Conservation (phyloP, 805 yeast species). For the Hanseniaspora singularis region DNA sequence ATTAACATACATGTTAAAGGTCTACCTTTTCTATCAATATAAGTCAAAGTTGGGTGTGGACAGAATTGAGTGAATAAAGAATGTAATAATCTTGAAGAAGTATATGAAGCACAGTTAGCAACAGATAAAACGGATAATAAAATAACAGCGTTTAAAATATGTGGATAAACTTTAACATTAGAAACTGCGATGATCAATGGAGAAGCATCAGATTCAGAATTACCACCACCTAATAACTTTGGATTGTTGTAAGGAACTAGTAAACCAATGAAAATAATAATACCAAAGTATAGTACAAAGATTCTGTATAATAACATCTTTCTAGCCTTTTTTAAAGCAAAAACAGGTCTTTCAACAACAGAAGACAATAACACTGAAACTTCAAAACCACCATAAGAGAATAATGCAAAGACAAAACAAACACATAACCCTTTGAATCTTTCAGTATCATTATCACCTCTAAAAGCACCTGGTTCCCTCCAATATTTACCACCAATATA, state of each 20-base stretch:
- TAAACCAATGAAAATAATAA: conserved; percentile 45
- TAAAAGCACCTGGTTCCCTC: conserved; percentile 44
- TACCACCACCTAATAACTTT: conserved; percentile 31
- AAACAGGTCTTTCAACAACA: conserved; percentile 39
- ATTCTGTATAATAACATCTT: conserved; percentile 45
- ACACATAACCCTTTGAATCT: conserved; percentile 46
- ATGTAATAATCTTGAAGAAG: conserved; percentile 63
- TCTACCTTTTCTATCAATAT: conserved; percentile 47
- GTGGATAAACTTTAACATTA: conserved; percentile 54
- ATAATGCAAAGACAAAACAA: conserved; percentile 45
- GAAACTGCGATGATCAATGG: conserved; percentile 38
- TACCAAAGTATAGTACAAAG: conserved; percentile 40
- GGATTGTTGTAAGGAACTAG: conserved; percentile 42
- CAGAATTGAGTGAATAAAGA: conserved; percentile 26
- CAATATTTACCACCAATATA: conserved; percentile 42
- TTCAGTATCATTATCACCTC: conserved; percentile 28
- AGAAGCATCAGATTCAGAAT: conserved; percentile 34
- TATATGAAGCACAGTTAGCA: conserved; percentile 66
- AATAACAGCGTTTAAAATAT: conserved; percentile 63
- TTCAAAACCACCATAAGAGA: conserved; percentile 52
- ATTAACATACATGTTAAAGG: conserved; percentile 45
- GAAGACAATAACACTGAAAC: conserved; percentile 40
- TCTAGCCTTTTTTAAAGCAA: conserved; percentile 41
- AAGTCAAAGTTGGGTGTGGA: conserved; percentile 35
- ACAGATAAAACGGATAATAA: conserved; percentile 69